Percentiles rank a stretch among this genome's conserved stretches.
Conservation (phyloP, 2,329 filamentous ascomycete genomes). For the Aspergillus quadricinctus region DNA sequence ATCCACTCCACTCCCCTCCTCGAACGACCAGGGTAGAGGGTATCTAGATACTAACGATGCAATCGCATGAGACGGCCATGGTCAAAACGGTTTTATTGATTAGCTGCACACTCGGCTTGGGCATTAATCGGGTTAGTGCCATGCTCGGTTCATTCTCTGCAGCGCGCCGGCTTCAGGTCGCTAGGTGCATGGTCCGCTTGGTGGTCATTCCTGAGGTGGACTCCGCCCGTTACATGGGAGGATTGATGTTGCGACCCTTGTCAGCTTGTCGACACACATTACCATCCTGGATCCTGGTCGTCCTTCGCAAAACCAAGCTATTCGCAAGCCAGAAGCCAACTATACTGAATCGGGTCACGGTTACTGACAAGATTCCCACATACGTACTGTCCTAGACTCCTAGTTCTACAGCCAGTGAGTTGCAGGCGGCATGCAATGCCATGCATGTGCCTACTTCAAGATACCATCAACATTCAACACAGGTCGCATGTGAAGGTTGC, state of each 20-base stretch:
- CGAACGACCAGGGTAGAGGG: background rate
- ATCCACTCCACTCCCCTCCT: background rate
- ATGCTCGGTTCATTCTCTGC: slow-evolving; percentile 14
- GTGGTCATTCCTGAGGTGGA: slow-evolving; percentile 13
- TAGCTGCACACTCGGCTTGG: background rate
- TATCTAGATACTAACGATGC: background rate
- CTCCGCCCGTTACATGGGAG: background rate
- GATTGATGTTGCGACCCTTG: background rate
- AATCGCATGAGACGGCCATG: background rate
- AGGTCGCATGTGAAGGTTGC: background rate
- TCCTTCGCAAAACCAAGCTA: background rate
- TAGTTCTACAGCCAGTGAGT: background rate
- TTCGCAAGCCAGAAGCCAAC: background rate
- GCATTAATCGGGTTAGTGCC: slow-evolving; percentile 10
- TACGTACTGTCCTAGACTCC: background rate
- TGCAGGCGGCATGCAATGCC: background rate
- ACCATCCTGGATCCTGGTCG: background rate
- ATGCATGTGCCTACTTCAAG: background rate
- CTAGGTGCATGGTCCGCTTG: slow-evolving; percentile 18
- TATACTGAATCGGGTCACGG: background rate
- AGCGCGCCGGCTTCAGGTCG: slow-evolving; percentile 4
- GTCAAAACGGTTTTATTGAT: background rate
- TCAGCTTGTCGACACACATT: background rate
- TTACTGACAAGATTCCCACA: background rate
- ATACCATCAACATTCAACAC: background rate